These are phyloP conservation scores for Backusella luteola DNA, from an alignment of 192 early-diverging fungal genomes.

Conservation along the genomic window DNA sequence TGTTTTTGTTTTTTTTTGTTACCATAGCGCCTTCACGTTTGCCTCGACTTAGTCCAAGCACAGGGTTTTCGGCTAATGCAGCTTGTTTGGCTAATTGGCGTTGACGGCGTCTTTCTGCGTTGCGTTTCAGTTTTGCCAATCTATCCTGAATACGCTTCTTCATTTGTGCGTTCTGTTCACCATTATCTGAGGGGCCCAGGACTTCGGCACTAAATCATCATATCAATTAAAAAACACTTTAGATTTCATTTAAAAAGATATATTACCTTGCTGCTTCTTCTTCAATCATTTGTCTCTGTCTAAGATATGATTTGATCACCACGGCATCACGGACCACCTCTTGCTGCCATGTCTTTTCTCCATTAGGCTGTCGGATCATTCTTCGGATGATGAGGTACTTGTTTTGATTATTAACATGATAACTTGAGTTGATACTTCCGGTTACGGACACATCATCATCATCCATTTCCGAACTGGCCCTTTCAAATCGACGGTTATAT, in stretches of 20 bases:
- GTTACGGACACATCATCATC: constrained; percentile 55
- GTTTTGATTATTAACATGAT: constrained; percentile 51
- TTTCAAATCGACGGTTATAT: constrained; percentile 16
- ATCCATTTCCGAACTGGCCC: constrained; percentile 35
- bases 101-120: constrained; percentile 59
- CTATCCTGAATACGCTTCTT: constrained; percentile 62
- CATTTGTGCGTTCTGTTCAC: constrained; percentile 56
- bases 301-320: constrained; percentile 89
- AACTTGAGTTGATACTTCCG: constrained; percentile 56
- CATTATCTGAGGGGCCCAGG: constrained; percentile 54
- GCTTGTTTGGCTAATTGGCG: constrained; percentile 49
- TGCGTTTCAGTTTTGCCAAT: constrained; percentile 61
- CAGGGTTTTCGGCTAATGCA: constrained; percentile 40
- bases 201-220: constrained; percentile 36
- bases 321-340: constrained; percentile 80
- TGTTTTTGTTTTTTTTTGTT: constrained; percentile 10
- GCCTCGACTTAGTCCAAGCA: constrained; percentile 44
- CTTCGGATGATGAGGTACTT: constrained; percentile 64
- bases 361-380: constrained; percentile 49
- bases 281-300: constrained; percentile 83
- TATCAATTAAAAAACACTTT: background rate
- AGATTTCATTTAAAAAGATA: background rate
- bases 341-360: constrained; percentile 70
- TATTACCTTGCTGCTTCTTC: constrained; percentile 46
- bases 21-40: constrained; percentile 64